A percentile compares a stretch with the other conserved stretches of the same genome.
phyloP scores from a whole-genome alignment of 1,284 basidiomycete species.

The Austroboletus novae-zelandiae region DNA sequence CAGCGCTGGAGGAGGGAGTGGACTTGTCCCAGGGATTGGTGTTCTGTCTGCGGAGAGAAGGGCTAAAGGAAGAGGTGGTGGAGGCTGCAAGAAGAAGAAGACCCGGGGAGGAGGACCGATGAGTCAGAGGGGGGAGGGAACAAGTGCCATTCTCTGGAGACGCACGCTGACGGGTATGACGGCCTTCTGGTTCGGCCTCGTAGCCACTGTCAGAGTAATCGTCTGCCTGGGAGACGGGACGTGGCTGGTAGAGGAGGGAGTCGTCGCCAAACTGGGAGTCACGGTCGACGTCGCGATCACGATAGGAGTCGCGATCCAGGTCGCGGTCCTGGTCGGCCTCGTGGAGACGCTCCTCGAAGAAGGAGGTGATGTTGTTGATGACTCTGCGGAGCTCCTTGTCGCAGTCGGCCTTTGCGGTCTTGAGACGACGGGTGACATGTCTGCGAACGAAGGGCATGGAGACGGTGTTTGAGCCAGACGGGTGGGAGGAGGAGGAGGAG shows the following conservation, averaged over 20 bases:
- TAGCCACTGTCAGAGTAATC: conserved; percentile 78
- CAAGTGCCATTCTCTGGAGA: conserved; percentile 46
- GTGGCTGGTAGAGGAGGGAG: conserved; percentile 55
- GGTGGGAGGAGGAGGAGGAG: conserved; percentile 36
- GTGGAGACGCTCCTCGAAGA: conserved; percentile 87
- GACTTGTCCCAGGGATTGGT: conserved; percentile 66
- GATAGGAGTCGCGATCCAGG: conserved; percentile 57
- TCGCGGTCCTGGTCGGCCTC: conserved; percentile 66
- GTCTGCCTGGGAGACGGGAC: conserved; percentile 57
- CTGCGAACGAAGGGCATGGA: conserved; percentile 91
- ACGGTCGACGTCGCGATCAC: conserved; percentile 44
- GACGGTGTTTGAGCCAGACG: conserved; percentile 67
- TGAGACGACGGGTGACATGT: conserved; percentile 91
- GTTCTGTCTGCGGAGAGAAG: conserved; percentile 65
- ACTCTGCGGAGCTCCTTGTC: conserved; percentile 93
- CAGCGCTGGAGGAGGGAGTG: conserved; percentile 46
- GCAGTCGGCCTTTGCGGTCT: conserved; percentile 92
- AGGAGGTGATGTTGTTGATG: conserved; percentile 88
- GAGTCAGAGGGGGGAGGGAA: conserved; percentile 46
- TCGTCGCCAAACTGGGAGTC: conserved; percentile 56
- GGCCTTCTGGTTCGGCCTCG: conserved; percentile 69
- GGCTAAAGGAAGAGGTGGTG: conserved; percentile 53
- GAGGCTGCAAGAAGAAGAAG: conserved; percentile 55
- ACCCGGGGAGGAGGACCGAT: conserved; percentile 53
- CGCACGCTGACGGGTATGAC: conserved; percentile 75